A percentile compares a stretch with the other conserved stretches of the same genome.
phyloP scores from a whole-genome alignment of 805 yeast genomes.

The Kregervanrija fluxuum region DNA sequence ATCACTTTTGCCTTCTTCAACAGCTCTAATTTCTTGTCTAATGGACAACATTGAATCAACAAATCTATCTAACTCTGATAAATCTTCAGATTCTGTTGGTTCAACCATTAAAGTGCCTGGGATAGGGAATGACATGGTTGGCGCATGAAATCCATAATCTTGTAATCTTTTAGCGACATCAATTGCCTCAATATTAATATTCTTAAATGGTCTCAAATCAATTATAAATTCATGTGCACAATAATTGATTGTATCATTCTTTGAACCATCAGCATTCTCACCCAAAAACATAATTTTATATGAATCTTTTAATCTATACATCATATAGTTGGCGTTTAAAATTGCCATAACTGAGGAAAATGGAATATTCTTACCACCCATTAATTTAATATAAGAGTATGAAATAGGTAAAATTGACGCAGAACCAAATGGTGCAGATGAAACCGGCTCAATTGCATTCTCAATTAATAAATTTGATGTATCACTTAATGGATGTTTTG shows the following conservation, averaged over 20 bases:
- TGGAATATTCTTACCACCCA: conserved; percentile 82
- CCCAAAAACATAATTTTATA: conserved; percentile 74
- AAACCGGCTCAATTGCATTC: conserved; percentile 64
- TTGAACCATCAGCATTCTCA: conserved; percentile 19
- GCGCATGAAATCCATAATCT: conserved; percentile 98
- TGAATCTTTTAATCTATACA: conserved; percentile 60
- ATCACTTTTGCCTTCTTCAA: conserved; percentile 55
- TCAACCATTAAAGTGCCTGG: conserved; percentile 97
- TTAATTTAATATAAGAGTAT: conserved; percentile 89
- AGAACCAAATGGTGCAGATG: conserved; percentile 94
- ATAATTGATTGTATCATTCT: conserved; percentile 40
- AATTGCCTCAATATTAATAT: conserved; percentile 81
- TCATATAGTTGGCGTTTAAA: conserved; percentile 94
- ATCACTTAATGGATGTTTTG: conserved; percentile 63
- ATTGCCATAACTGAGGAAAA: conserved; percentile 86
- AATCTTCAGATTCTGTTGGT: conserved; percentile 93
- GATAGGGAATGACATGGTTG: conserved; percentile 98
- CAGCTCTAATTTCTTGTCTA: conserved; percentile 70
- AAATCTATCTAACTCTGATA: conserved; percentile 84
- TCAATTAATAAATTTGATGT: conserved; percentile 34
- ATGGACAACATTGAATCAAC: conserved; percentile 81
- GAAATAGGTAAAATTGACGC: conserved; percentile 91
- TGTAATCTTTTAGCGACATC: conserved; percentile 96
- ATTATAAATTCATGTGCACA: conserved; percentile 97
- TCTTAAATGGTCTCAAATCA: conserved; percentile 80